A percentile compares a stretch with the other conserved stretches of the same genome.
phyloP scores from a whole-genome alignment of 805 yeast genomes.

The Candida coquimbonensis region DNA sequence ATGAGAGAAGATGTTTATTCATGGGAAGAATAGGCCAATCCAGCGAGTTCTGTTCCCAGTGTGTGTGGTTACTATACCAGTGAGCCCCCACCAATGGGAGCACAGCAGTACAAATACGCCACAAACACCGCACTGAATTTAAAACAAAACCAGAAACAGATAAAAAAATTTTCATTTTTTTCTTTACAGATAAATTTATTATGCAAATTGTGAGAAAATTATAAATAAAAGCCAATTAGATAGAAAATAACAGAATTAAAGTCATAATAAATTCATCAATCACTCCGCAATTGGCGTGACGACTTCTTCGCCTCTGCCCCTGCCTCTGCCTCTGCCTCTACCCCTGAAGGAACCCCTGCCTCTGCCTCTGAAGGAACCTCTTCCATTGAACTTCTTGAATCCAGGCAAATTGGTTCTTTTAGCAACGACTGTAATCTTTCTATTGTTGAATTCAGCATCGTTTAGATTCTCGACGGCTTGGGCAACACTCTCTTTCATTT shows the following conservation, averaged over 20 bases:
- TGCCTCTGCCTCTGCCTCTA: slow-evolving; percentile 9
- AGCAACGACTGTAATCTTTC: slow-evolving; percentile 38
- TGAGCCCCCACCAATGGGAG: too few species aligned
- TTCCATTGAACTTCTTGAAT: slow-evolving; percentile 18
- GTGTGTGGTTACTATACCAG: too few species aligned
- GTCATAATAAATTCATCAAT: too few species aligned
- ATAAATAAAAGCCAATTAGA: too few species aligned
- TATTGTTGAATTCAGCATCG: slow-evolving; percentile 37
- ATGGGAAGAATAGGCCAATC: too few species aligned
- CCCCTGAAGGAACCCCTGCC: neutral
- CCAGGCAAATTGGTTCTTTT: slow-evolving; percentile 54
- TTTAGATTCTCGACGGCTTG: slow-evolving; percentile 39
- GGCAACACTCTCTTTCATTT: slow-evolving; percentile 32
- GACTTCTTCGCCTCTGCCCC: slow-evolving; percentile 9
- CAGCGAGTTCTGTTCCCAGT: neutral
- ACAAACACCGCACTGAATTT: too few species aligned
- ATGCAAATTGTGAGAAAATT: too few species aligned
- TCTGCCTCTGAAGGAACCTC: slow-evolving; percentile 18
- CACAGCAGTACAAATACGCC: too few species aligned
- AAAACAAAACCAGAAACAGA: too few species aligned
- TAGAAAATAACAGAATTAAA: too few species aligned
- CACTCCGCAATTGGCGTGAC: neutral
- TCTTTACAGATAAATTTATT: too few species aligned
- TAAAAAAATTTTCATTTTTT: too few species aligned
- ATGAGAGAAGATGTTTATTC: neutral